Base-by-base conservation (phyloP, 225 moss, liverwort and hornwort genomes). In the Marchantia paleacea region DNA sequence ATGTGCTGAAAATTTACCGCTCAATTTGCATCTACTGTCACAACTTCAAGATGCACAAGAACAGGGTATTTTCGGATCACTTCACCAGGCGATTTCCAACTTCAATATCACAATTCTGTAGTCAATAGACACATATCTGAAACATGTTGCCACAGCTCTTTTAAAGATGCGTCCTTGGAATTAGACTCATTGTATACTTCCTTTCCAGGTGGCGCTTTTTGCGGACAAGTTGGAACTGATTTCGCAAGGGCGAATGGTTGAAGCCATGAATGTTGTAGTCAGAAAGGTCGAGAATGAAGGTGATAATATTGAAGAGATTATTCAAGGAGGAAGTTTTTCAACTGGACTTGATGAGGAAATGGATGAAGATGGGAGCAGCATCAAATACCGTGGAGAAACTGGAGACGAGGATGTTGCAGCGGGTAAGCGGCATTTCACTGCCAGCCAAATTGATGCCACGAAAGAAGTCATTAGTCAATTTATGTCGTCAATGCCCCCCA, bases 11-110 rank as follows among this genome's bases (percentile, higher is more conserved):
- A 86, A 80, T 94, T 74, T 93, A 93, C 81, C 95, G 95, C 72
- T 86, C 91, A 80, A 81, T 91, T 22, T 99, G 99, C 80, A 86
- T 92, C 63, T 99, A 88, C 83, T 99, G 99, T 83, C 99, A 99
- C 79, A 95, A 95, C 73, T 99, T 99, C 89, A 95, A 88, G 84
- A 95, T 99, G 99, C 85, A 87, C 77, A 80, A 91, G 64, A 84
- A 90, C 62, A 90, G 86, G 89, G 97, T 99, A 92, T 19, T n/a
- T 15, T 58, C 31, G 48, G 0, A 58, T 47, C 24, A 18, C 62
- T 26, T 47, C 51, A 57, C 31, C 0, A 30, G 7, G 0, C 53
- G 15, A 13, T 18, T 75, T 58, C 6, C 55, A 60, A 55, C 5
- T 25, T 26, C 5, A 65, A 65, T 7, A 1, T 0, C 7, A 16